Base-by-base conservation (phyloP, 305 asterid genomes). In the Fraxinus dipetala region DNA sequence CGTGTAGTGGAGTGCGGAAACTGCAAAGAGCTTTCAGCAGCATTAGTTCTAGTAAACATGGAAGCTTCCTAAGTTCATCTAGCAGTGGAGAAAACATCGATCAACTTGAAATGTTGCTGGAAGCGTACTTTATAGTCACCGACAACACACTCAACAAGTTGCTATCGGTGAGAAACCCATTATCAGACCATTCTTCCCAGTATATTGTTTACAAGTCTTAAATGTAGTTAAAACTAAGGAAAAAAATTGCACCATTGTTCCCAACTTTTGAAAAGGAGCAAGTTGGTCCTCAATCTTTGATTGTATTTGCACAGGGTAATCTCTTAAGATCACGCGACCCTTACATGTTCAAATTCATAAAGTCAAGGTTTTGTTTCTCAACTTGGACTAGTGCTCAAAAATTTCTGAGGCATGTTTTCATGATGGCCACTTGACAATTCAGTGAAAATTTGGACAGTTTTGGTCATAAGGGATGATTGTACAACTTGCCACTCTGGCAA, bases 81-180 rank as follows among this genome's bases (percentile, higher is more conserved):
- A 80, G 82, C 40, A 84, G 84, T 81, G 90, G 81, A 75, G 99
- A 96, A 87, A 93, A 96, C 85, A 91, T 96, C 18, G 97, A 94
- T 89, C 97, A 96, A 82, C 98, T 96, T 65, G 99, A 96, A 86
- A 96, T 96, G 99, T 87, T 96, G 88, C 94, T 96, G 14, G 99
- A 96, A 86, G 97, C 98, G 65, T 96, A 96, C 85, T 96, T 93
- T 86, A 95, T 96, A 24, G 93, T 87, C 83, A 90, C 91, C 54
- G 98, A 95, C 87, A 91, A 89, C 83, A 90, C 98, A 16, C 98
- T 93, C 86, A 92, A 95, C 93, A 92, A 93, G 76, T 89, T 96
- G 89, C 89, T 92, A 18, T 91, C 99, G 87, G 98, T 95, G 89
- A 90, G 97, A 81, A 81, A 24, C 40, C 56, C 72, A 59, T 76